Conservation (phyloP, 2,329 filamentous ascomycete genomes). For the Talaromyces sp. region DNA sequence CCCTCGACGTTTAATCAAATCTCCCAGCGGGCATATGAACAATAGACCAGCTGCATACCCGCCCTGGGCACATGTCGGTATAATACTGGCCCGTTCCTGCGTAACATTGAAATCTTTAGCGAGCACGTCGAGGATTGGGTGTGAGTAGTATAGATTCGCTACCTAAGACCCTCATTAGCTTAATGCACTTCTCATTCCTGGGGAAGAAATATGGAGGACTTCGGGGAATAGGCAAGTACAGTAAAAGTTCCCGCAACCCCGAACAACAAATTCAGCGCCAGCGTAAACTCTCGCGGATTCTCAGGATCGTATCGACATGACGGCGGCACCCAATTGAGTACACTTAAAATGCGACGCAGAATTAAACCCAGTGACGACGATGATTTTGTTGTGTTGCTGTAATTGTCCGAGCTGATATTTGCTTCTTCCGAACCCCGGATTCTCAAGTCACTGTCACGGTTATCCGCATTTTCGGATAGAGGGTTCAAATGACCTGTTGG, state of each 20-base stretch:
- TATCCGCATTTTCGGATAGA: constrained; percentile 2
- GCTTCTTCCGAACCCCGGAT: not conserved
- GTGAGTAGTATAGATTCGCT: constrained; percentile 77
- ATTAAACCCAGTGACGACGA: not conserved
- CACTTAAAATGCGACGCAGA: constrained; percentile 12
- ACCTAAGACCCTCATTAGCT: constrained; percentile 53
- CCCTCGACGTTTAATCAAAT: constrained; percentile 62
- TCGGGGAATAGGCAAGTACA: not conserved
- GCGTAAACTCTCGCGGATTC: constrained; percentile 64
- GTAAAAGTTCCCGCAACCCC: constrained; percentile 47
- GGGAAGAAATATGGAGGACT: no score
- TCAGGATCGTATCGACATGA: constrained; percentile 66
- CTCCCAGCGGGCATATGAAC: constrained; percentile 72
- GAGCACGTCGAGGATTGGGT: constrained; percentile 73
- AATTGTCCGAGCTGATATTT: not conserved
- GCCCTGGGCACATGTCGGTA: constrained; percentile 74
- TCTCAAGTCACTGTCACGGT: not conserved
- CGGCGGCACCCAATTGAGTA: constrained; percentile 59
- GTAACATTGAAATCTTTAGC: constrained; percentile 67
- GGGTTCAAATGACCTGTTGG: not conserved
- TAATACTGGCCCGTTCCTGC: constrained; percentile 63
- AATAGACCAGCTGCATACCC: constrained; percentile 73
- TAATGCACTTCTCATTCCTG: no score
- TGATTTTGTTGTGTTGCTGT: not conserved
- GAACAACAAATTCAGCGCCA: constrained; percentile 68